Base-by-base conservation (phyloP, 805 yeast genomes). In the Zygosaccharomyces pseudorouxii region DNA sequence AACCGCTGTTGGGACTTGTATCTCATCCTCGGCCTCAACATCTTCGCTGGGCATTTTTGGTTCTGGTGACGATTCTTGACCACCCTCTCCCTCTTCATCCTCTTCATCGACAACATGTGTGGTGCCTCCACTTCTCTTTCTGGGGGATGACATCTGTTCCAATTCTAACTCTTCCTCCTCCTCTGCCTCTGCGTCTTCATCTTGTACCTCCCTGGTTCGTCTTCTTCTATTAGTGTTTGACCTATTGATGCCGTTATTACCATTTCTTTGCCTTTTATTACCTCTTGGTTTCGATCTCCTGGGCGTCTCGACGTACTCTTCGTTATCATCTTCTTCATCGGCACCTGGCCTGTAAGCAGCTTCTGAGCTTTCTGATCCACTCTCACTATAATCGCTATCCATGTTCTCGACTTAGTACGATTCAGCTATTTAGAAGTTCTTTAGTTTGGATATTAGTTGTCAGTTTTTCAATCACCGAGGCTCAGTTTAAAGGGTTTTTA, bases 361-460 rank as follows among this genome's bases (percentile, higher is more conserved):
- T 30, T 52, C 59, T 28, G 48, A 45, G 8, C 42, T 51, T 25
- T 58, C 61, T 19, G 54, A 48, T 8, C 46, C 56, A 14, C 50
- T 46, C 12, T 52, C 57, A 25, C 56, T 51, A 29, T 47, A 38
- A 31, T 58, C 62, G 33, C 57, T 53, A 20, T 54, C 60, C 55
- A 55, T 50, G 14, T 18, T 14, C 11, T 30, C 5, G 37, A 14
- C 20, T 25, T 25, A 33, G 11, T 33, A 10, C 16, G 14, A n/a
- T 33, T 8, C 20, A 9, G 20, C 20, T 33, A 16, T 14, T 14
- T 33, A 14, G 37, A 14, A 33, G 7, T 33, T 14, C 19, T n/a
- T 33, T 14, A 14, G 37, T 33, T 18, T 33, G 19, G 19, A 33
- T 14, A 16, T n/a, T 14, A 33, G 37, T 33, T 16, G 22, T 33